Conservation (phyloP, 2,329 filamentous ascomycete genomes). For the Fusarium brevicatenulatum region DNA sequence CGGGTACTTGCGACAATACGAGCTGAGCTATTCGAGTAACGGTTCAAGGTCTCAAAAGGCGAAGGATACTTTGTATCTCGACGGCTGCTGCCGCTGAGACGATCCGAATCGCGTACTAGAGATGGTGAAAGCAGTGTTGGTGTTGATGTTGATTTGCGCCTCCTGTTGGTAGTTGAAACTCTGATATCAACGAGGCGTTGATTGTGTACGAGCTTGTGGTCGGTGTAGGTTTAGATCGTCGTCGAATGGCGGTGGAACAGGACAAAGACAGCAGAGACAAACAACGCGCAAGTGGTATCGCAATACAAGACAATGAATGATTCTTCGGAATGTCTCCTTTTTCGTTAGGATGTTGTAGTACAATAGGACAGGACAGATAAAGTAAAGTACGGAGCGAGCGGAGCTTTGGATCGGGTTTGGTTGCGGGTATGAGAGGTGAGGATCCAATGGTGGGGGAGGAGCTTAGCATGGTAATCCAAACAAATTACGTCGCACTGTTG, state of each 20-base stretch:
- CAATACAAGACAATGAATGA: constrained; percentile 20
- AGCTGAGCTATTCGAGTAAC: constrained; percentile 9
- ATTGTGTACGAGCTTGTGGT: not conserved
- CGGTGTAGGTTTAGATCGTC: constrained; percentile 24
- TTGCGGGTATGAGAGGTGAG: constrained; percentile 15
- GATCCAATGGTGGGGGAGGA: constrained; percentile 27
- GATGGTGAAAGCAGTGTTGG: not conserved
- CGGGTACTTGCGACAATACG: constrained; percentile 33
- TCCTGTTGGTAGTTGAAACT: constrained; percentile 20
- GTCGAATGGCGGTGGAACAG: not conserved
- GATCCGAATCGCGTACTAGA: not conserved
- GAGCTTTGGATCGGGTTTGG: constrained; percentile 31
- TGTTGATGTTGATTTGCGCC: constrained; percentile 12
- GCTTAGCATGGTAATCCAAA: constrained; percentile 25
- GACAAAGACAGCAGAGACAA: not conserved
- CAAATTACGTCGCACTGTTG: constrained; percentile 39
- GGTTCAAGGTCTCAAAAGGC: constrained; percentile 13
- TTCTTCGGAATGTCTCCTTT: constrained; percentile 14
- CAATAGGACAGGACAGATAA: not conserved
- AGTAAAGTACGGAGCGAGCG: constrained; percentile 33
- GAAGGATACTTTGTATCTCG: constrained; percentile 19
- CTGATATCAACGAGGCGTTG: constrained; percentile 26
- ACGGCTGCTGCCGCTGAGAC: constrained; percentile 37
- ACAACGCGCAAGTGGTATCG: not conserved
- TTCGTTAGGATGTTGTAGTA: constrained; percentile 15